These are phyloP conservation scores for Solanum tacnaense DNA, from an alignment of 257 asterid species.

Conservation along the genomic window DNA sequence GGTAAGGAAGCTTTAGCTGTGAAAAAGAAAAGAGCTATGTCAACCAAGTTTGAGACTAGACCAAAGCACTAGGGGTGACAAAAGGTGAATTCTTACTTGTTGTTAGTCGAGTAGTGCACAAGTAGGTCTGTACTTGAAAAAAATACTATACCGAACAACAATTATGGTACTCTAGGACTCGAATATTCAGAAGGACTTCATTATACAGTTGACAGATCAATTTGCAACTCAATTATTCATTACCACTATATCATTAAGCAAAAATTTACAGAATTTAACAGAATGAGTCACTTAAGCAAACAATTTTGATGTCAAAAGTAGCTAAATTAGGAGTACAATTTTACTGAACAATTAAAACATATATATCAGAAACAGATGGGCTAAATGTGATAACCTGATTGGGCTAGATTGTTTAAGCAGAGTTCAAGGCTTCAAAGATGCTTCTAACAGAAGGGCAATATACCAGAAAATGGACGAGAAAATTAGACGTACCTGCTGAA, in stretches of 20 bases:
- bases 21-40: neutral
- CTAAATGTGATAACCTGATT: neutral
- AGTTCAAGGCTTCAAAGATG: neutral
- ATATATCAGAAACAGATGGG: neutral
- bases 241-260: neutral
- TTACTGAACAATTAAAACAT: neutral
- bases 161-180: neutral
- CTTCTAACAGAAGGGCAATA: neutral
- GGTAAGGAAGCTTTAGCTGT: slow-evolving; percentile 79
- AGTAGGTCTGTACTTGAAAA: neutral
- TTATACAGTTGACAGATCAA: neutral
- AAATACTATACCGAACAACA: neutral
- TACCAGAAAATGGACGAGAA: neutral
- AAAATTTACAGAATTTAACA: neutral
- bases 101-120: neutral
- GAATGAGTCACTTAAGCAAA: neutral
- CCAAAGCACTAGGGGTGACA: neutral
- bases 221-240: neutral
- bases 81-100: neutral
- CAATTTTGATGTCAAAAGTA: neutral
- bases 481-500: slow-evolving; percentile 41
- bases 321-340: neutral
- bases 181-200: neutral
- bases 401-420: neutral
- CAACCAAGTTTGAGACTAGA: neutral